Evolutionary conservation across 2,329 filamentous ascomycete species (phyloP).

Genomic region (Apiospora saccharicola): DNA sequence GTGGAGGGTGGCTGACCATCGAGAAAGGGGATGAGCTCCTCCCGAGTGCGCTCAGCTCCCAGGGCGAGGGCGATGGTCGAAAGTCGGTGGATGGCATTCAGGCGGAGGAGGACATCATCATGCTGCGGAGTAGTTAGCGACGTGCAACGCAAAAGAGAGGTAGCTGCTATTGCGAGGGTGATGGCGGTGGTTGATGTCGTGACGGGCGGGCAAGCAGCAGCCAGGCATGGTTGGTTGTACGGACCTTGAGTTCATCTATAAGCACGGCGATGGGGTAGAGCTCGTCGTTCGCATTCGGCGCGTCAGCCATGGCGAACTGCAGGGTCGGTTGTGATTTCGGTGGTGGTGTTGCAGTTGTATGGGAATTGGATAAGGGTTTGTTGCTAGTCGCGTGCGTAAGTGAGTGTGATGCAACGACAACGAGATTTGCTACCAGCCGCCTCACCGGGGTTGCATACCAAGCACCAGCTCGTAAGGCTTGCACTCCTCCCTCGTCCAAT

Average conservation of each 20-base stretch:
- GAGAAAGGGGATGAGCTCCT: conserved; percentile 98
- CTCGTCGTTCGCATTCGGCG: conserved; percentile 92
- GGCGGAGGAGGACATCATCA: conserved; percentile 95
- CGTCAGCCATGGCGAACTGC: conserved; percentile 80
- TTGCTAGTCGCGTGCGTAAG: conserved; percentile 35
- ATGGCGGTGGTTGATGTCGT: conserved; percentile 23
- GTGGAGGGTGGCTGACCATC: conserved; percentile 73
- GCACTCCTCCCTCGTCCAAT: conserved; percentile 21
- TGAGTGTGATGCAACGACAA: conserved; percentile 26
- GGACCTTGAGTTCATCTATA: conserved; percentile 99
- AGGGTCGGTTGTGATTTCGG: conserved; percentile 24
- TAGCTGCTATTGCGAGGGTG: conserved; percentile 10
- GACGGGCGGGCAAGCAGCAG: conserved; percentile 33
- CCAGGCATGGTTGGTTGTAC: conserved; percentile 33
- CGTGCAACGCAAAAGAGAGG: conserved; percentile 24
- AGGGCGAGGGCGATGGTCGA: conserved; percentile 97
- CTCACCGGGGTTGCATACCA: conserved; percentile 24
- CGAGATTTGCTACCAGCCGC: conserved; percentile 24
- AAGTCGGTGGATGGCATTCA: conserved; percentile 98
- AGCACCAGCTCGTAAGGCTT: conserved; percentile 23
- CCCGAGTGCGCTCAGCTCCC: conserved; percentile 93
- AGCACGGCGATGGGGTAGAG: conserved; percentile 99
- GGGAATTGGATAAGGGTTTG: conserved; percentile 28
- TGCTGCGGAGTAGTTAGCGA: conserved; percentile 66
- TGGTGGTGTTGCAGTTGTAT: conserved; percentile 25